Evolutionary conservation across 2,329 filamentous ascomycete species (phyloP).

Genomic region (Nemania sp.): DNA sequence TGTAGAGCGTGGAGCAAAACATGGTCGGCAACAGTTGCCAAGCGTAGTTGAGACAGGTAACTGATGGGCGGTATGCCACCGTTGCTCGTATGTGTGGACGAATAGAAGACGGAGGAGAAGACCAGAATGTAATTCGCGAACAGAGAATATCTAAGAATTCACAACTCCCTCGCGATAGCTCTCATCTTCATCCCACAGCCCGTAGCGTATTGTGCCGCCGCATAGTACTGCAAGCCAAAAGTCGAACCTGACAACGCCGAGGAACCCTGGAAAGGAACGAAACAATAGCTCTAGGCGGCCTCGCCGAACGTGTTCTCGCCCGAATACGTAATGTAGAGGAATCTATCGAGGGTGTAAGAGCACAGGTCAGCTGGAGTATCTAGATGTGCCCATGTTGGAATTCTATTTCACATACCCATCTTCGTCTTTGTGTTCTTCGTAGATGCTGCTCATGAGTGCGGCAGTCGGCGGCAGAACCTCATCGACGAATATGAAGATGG

Average conservation of each 20-base stretch:
- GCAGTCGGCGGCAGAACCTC: slow-evolving; percentile 96
- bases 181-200: slow-evolving; percentile 6
- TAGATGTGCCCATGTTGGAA: background rate
- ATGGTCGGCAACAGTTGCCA: too few species aligned
- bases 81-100: slow-evolving; percentile 17
- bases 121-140: slow-evolving; percentile 2
- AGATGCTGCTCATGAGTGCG: slow-evolving; percentile 98
- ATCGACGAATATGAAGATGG: slow-evolving; percentile 99
- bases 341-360: slow-evolving; percentile 54
- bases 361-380: slow-evolving; percentile 16
- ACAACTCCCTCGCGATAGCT: background rate
- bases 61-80: slow-evolving; percentile 18
- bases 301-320: slow-evolving; percentile 98
- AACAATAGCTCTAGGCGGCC: slow-evolving; percentile 41
- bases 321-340: slow-evolving; percentile 99
- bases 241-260: slow-evolving; percentile 34
- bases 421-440: slow-evolving; percentile 96
- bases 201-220: slow-evolving; percentile 27
- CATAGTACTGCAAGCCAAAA: slow-evolving; percentile 35
- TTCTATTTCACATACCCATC: slow-evolving; percentile 58
- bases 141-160: slow-evolving; percentile 5
- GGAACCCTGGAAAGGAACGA: slow-evolving; percentile 23
- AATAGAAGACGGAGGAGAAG: slow-evolving; percentile 4
- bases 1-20: too few species aligned
- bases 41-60: background rate